Evolutionary conservation across 208 protist genomes (phyloP).

Genomic region (Crithidia fasciculata): DNA sequence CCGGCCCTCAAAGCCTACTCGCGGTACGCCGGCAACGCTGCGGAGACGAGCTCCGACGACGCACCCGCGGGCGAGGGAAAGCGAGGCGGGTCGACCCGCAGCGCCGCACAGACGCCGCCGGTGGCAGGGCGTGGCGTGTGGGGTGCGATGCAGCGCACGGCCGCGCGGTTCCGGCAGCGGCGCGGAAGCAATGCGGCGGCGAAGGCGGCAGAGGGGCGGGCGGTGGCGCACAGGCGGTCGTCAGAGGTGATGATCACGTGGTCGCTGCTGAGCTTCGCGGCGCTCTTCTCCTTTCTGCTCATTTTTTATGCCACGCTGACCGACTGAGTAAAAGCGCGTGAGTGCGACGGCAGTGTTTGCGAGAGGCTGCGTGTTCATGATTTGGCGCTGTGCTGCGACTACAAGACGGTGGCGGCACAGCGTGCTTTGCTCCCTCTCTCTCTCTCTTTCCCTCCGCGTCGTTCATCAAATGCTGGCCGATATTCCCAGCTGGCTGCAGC

Average conservation of each 20-base stretch:
- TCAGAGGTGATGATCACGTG: slow-evolving; percentile 24
- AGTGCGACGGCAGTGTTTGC: no score
- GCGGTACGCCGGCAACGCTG: slow-evolving; percentile 14
- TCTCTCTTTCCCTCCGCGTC: no score
- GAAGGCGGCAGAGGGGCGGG: neutral
- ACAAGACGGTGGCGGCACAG: no score
- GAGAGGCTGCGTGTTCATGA: no score
- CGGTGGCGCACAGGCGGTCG: neutral
- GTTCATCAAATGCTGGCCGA: no score
- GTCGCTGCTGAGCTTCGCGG: slow-evolving; percentile 25
- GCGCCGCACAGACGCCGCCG: no score
- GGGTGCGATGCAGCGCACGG: neutral
- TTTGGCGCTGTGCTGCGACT: no score
- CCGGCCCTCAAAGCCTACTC: slow-evolving; percentile 28
- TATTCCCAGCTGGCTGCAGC: no score
- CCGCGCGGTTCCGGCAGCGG: neutral
- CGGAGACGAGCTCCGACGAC: neutral
- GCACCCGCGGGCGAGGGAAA: neutral
- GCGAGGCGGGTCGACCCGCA: neutral
- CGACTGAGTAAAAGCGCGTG: slow-evolving; percentile 1
- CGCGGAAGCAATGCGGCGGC: neutral
- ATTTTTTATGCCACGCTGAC: slow-evolving; percentile 6
- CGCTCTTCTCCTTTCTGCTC: slow-evolving; percentile 9
- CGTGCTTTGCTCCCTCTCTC: no score
- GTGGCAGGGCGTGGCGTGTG: neutral